phyloP scores from a whole-genome alignment of 495 filamentous ascomycete genomes.

The Parathielavia appendiculata region DNA sequence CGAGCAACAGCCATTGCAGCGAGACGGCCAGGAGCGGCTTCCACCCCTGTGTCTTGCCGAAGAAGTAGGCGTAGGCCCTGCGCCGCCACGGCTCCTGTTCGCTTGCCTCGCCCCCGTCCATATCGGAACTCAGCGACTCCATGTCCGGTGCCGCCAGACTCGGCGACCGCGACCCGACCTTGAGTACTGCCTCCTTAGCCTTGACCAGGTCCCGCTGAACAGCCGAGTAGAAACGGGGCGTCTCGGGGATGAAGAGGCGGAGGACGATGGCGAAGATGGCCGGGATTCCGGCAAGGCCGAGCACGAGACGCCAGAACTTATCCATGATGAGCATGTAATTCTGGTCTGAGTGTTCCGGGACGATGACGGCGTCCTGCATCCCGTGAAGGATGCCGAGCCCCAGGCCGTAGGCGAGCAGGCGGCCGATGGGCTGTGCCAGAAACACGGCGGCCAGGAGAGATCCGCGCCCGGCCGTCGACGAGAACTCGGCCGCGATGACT shows the following conservation, averaged over 20 bases:
- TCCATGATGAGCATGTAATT: neutral
- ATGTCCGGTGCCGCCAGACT: neutral
- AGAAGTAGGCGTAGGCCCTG: neutral
- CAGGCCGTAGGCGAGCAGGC: slow-evolving; percentile 1
- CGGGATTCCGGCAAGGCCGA: neutral
- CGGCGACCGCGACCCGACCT: slow-evolving; percentile 1
- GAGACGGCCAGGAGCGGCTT: slow-evolving; percentile 2
- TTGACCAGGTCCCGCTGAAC: neutral
- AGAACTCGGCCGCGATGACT: slow-evolving; percentile 1
- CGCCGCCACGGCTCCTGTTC: neutral
- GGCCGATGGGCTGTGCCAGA: neutral
- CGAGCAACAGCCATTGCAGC: neutral
- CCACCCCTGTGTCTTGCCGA: neutral
- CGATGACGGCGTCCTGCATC: neutral
- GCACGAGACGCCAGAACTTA: neutral
- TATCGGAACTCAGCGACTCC: neutral
- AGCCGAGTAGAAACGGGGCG: neutral
- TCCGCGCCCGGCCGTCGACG: neutral
- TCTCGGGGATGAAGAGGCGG: neutral
- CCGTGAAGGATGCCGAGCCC: neutral
- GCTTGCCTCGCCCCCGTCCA: neutral
- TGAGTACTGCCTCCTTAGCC: neutral
- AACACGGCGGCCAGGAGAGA: neutral
- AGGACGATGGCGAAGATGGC: neutral
- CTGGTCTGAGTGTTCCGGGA: neutral